Evolutionary conservation across 306 rosid genomes (phyloP).

Genomic region (Parietaria judaica): DNA sequence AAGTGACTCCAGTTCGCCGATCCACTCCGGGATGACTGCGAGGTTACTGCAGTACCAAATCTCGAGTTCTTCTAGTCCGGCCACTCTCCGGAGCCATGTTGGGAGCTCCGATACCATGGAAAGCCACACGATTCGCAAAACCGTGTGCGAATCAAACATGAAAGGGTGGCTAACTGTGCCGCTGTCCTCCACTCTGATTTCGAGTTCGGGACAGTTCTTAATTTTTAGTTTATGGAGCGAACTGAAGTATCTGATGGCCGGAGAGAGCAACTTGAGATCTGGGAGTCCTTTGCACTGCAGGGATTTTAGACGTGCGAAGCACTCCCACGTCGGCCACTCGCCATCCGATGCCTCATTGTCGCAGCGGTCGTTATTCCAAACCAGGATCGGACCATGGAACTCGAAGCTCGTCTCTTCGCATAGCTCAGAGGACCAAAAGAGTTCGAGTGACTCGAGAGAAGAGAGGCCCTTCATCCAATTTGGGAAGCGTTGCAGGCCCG

Average conservation of each 20-base stretch:
- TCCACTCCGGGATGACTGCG: not conserved
- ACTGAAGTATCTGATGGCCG: constrained; percentile 2
- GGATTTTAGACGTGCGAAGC: no score
- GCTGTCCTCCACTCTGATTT: not conserved
- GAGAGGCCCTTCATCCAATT: not conserved
- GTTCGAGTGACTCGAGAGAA: not conserved
- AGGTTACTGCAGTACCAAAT: not conserved
- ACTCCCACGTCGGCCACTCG: no score
- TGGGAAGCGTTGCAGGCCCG: not conserved
- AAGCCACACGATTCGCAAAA: not conserved
- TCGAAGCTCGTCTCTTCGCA: no score
- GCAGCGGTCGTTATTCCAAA: no score
- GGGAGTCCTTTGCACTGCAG: no score
- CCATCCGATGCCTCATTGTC: no score
- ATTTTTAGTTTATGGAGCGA: not conserved
- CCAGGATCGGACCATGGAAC: no score
- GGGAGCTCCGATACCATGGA: not conserved
- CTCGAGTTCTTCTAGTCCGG: no score
- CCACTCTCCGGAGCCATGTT: no score
- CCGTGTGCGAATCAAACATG: constrained; percentile 2
- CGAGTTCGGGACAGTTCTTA: not conserved
- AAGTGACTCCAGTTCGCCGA: not conserved
- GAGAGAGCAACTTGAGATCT: not conserved
- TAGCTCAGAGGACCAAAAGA: not conserved
- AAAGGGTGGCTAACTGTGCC: not conserved